phyloP scores from a whole-genome alignment of 2,329 filamentous ascomycete species.

The Fusarium sp. region DNA sequence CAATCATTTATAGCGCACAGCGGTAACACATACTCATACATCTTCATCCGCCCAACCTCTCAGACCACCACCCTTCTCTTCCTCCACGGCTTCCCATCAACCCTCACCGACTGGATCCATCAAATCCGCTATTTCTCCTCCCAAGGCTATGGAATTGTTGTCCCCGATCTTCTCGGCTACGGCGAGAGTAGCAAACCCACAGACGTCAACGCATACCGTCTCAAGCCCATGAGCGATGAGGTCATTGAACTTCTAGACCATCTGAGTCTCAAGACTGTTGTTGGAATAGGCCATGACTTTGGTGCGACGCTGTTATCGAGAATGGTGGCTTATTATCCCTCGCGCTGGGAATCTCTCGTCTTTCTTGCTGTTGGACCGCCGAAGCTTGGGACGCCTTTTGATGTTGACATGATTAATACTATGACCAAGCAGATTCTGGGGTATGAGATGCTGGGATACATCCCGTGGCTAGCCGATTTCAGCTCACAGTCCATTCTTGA shows the following conservation, averaged over 20 bases:
- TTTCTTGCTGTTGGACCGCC: constrained; percentile 49
- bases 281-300: constrained; percentile 57
- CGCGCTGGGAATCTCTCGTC: constrained; percentile 30
- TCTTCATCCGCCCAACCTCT: constrained; percentile 37
- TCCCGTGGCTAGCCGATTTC: constrained; percentile 41
- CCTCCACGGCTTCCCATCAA: constrained; percentile 62
- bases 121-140: constrained; percentile 51
- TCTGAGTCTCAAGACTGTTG: constrained; percentile 48
- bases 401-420: constrained; percentile 47
- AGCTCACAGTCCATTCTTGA: constrained; percentile 38
- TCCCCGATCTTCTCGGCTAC: constrained; percentile 55
- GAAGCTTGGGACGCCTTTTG: constrained; percentile 43
- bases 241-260: constrained; percentile 49
- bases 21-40: constrained; percentile 47
- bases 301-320: constrained; percentile 48
- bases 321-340: constrained; percentile 42
- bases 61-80: constrained; percentile 54
- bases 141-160: constrained; percentile 56
- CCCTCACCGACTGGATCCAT: constrained; percentile 55
- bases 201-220: constrained; percentile 45
- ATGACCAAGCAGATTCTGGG: constrained; percentile 47
- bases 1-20: constrained; percentile 22
- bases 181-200: constrained; percentile 49
- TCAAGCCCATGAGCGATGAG: constrained; percentile 48
- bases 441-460: constrained; percentile 48